Percentiles rank a stretch among this genome's conserved stretches.
Conservation (phyloP, 1,284 basidiomycete genomes). For the Sutorius eximius region DNA sequence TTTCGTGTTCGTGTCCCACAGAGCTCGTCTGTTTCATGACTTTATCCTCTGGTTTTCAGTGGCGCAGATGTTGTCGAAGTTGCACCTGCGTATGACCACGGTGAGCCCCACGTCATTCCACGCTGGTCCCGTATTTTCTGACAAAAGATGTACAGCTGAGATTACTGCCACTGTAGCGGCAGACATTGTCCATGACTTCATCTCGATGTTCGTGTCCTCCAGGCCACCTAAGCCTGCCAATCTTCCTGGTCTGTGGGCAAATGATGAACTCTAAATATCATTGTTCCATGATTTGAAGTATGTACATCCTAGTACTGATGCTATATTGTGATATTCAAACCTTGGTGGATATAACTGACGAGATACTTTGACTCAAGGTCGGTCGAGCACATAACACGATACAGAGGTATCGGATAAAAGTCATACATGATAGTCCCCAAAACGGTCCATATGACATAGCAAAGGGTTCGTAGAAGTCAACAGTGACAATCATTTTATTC, state of each 20-base stretch:
- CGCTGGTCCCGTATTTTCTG: constrained; percentile 32
- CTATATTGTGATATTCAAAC: neutral
- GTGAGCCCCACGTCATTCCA: constrained; percentile 24
- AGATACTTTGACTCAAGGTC: neutral
- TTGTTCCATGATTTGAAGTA: neutral
- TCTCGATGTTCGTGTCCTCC: constrained; percentile 49
- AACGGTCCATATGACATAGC: constrained; percentile 20
- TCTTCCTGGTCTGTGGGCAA: constrained; percentile 9
- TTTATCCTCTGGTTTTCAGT: constrained; percentile 10
- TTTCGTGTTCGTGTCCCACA: constrained; percentile 60
- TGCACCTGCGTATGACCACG: constrained; percentile 78
- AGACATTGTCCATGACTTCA: constrained; percentile 61
- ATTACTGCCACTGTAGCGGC: constrained; percentile 62
- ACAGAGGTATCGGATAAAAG: constrained; percentile 27
- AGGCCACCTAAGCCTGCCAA: constrained; percentile 25
- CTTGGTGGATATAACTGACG: neutral
- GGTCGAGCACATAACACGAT: constrained; percentile 11
- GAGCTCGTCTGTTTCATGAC: neutral
- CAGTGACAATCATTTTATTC: constrained; percentile 6
- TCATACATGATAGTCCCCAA: constrained; percentile 14
- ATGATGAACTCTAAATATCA: constrained; percentile 24
- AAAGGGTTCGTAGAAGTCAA: neutral
- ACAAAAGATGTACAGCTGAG: constrained; percentile 45
- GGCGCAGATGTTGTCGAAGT: constrained; percentile 66
- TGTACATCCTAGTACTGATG: neutral